These are phyloP conservation scores for Scheffersomyces coipomensis DNA, from an alignment of 805 yeast genomes.

Conservation along the genomic window DNA sequence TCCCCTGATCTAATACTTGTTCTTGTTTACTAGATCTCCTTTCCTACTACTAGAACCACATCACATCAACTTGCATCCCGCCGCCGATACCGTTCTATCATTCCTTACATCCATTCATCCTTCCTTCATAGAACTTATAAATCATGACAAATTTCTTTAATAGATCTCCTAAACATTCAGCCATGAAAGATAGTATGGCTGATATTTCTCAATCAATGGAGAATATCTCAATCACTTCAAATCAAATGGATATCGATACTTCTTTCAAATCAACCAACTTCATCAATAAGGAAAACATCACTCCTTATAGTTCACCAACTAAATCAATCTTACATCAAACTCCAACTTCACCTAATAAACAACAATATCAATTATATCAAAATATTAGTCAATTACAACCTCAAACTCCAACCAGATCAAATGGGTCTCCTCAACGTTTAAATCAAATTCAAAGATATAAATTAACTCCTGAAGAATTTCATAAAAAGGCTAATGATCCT, in stretches of 20 bases:
- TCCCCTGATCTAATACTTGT: too few species aligned
- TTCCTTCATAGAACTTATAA: too few species aligned
- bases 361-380: constrained; percentile 12
- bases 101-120: too few species aligned
- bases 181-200: constrained; percentile 18
- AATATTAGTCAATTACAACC: constrained; percentile 35
- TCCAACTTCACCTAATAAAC: constrained; percentile 13
- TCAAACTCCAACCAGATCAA: constrained; percentile 4
- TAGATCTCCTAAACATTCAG: constrained; percentile 14
- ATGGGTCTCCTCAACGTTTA: background rate
- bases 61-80: too few species aligned
- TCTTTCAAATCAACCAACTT: constrained; percentile 17
- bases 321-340: constrained; percentile 35
- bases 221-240: constrained; percentile 35
- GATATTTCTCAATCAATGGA: constrained; percentile 43
- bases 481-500: constrained; percentile 59
- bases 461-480: constrained; percentile 44
- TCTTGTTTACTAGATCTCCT: too few species aligned
- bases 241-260: constrained; percentile 41
- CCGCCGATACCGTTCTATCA: too few species aligned
- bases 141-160: too few species aligned
- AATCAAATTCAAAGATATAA: constrained; percentile 9
- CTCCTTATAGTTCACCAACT: constrained; percentile 33
- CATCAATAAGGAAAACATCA: constrained; percentile 35
- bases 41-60: too few species aligned